A percentile compares a stretch with the other conserved stretches of the same genome.
Conservation (phyloP, 176 grass and related monocot species). For the Paspalum vaginatum region DNA sequence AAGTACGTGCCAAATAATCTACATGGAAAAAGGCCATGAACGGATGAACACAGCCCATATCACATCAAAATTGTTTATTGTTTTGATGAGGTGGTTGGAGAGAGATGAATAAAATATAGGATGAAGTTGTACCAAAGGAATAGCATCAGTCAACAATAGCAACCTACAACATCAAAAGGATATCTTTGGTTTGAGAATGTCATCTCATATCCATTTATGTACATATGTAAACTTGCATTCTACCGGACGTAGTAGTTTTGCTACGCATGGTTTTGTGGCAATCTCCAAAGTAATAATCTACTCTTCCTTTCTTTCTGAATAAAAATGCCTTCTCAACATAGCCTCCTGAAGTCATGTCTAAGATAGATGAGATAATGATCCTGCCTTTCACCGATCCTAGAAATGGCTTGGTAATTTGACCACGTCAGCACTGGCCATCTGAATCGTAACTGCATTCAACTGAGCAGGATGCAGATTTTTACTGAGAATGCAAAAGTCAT, state of each 20-base stretch:
- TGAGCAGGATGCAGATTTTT: constrained; percentile 63
- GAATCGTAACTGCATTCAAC: constrained; percentile 15
- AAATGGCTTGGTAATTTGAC: neutral
- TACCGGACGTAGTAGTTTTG: neutral
- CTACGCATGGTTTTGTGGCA: neutral
- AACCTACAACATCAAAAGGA: neutral
- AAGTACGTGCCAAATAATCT: too few relatives aligned
- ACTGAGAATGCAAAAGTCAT: constrained; percentile 76
- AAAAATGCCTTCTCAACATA: neutral
- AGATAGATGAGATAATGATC: constrained; percentile 24
- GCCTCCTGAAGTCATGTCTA: neutral
- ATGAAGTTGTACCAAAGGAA: constrained; percentile 8
- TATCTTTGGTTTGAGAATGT: neutral
- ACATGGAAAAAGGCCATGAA: too few relatives aligned
- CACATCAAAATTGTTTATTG: too few relatives aligned
- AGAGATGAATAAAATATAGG: too few relatives aligned
- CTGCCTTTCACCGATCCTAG: neutral
- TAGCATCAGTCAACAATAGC: constrained; percentile 21
- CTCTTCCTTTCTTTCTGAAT: neutral
- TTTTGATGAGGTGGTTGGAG: too few relatives aligned
- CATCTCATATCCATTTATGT: neutral
- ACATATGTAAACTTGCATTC: neutral
- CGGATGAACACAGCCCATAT: too few relatives aligned
- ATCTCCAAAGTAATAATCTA: neutral
- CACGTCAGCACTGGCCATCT: neutral